phyloP scores from a whole-genome alignment of 192 early-diverging fungal species.

The Phycomyces blakesleeanus region DNA sequence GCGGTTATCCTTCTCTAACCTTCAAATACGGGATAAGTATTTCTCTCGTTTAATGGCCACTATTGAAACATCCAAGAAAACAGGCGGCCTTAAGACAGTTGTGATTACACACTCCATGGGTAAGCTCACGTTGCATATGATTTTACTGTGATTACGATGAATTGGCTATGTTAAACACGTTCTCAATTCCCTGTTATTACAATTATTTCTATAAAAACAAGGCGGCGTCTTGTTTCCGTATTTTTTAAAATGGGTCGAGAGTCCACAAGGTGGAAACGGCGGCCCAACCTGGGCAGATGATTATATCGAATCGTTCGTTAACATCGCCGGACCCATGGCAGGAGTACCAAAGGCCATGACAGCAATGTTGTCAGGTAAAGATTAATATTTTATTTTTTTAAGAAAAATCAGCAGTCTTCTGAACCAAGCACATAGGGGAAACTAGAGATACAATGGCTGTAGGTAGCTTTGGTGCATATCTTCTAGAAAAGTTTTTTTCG shows the following conservation, averaged over 20 bases:
- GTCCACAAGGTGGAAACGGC: slow-evolving; percentile 59
- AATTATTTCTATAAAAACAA: slow-evolving; percentile 19
- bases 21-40: slow-evolving; percentile 79
- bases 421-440: slow-evolving; percentile 63
- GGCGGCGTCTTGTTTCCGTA: slow-evolving; percentile 68
- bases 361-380: slow-evolving; percentile 58
- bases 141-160: too few species aligned
- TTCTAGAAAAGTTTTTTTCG: slow-evolving; percentile 85
- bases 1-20: slow-evolving; percentile 73
- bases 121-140: not conserved
- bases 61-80: slow-evolving; percentile 58
- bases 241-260: slow-evolving; percentile 87
- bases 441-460: slow-evolving; percentile 82
- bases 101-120: slow-evolving; percentile 69
- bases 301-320: slow-evolving; percentile 76
- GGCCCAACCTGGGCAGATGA: slow-evolving; percentile 72
- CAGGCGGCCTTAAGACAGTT: slow-evolving; percentile 51
- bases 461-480: slow-evolving; percentile 67
- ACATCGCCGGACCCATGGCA: slow-evolving; percentile 82
- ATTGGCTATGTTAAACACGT: too few species aligned
- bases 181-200: not conserved
- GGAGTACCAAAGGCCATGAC: slow-evolving; percentile 84
- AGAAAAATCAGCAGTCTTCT: too few species aligned
- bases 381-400: slow-evolving; percentile 1
- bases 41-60: slow-evolving; percentile 71